Evolutionary conservation across 495 filamentous ascomycete genomes (phyloP).

Genomic region (Achaetomiella virescens): DNA sequence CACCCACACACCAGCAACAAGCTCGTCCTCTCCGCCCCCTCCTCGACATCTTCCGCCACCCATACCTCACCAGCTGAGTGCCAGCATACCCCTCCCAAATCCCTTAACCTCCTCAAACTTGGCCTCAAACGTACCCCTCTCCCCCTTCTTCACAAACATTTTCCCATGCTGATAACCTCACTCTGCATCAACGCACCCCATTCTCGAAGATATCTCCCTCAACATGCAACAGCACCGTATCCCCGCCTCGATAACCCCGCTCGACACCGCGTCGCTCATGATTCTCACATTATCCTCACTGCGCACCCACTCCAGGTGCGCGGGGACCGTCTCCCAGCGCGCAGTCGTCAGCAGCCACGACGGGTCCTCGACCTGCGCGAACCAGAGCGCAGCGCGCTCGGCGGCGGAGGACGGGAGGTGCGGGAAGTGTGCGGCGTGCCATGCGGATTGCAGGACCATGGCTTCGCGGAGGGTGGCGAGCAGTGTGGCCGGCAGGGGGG

Average conservation of each 20-base stretch:
- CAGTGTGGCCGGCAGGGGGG: slow-evolving; percentile 9
- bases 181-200: slow-evolving; percentile 31
- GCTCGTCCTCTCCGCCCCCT: slow-evolving; percentile 46
- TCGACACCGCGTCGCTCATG: slow-evolving; percentile 17
- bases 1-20: slow-evolving; percentile 48
- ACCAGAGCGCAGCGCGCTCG: slow-evolving; percentile 27
- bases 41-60: slow-evolving; percentile 47
- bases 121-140: slow-evolving; percentile 39
- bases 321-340: slow-evolving; percentile 43
- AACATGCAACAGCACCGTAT: slow-evolving; percentile 37
- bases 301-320: slow-evolving; percentile 45
- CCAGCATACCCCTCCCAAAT: slow-evolving; percentile 38
- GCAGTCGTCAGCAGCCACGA: slow-evolving; percentile 43
- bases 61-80: slow-evolving; percentile 33
- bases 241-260: background rate
- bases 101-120: slow-evolving; percentile 35
- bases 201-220: slow-evolving; percentile 32
- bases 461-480: slow-evolving; percentile 24
- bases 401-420: slow-evolving; percentile 16
- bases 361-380: slow-evolving; percentile 45
- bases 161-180: slow-evolving; percentile 40
- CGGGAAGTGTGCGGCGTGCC: slow-evolving; percentile 31
- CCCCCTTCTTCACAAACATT: slow-evolving; percentile 35
- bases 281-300: slow-evolving; percentile 29
- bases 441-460: slow-evolving; percentile 31